Conservation (phyloP, 2,329 filamentous ascomycete genomes). For the Fusarium sublunatum region DNA sequence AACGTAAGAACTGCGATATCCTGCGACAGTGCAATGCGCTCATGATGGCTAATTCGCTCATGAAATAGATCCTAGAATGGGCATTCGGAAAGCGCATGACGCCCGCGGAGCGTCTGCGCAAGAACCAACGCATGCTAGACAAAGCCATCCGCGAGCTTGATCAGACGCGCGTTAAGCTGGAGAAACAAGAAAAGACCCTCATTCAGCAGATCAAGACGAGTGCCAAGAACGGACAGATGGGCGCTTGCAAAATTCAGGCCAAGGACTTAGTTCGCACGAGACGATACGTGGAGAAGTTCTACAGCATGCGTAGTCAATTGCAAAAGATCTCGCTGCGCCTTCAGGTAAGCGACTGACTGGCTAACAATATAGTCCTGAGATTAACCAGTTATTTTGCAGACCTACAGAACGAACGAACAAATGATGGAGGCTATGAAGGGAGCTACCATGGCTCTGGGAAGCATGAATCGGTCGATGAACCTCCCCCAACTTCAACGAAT, state of each 20-base stretch:
- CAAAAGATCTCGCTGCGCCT: conserved; percentile 96
- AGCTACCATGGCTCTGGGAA: conserved; percentile 89
- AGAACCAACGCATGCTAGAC: conserved; percentile 96
- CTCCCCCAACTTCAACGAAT: conserved; percentile 94
- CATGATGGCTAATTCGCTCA: conserved; percentile 37
- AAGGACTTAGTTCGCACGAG: conserved; percentile 95
- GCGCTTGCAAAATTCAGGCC: conserved; percentile 97
- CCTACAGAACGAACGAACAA: conserved; percentile 96
- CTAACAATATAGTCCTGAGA: neutral
- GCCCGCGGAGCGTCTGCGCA: conserved; percentile 88
- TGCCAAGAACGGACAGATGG: conserved; percentile 97
- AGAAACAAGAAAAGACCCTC: conserved; percentile 98
- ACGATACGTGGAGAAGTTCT: conserved; percentile 97
- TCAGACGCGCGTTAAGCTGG: conserved; percentile 92
- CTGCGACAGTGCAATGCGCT: conserved; percentile 19
- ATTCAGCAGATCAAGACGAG: conserved; percentile 97
- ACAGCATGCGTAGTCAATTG: conserved; percentile 95
- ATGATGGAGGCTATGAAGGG: conserved; percentile 99
- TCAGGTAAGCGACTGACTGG: conserved; percentile 68
- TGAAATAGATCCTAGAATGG: conserved; percentile 89
- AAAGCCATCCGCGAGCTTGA: conserved; percentile 98
- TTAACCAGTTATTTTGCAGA: conserved; percentile 63
- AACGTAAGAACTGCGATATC: conserved; percentile 45
- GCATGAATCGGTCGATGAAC: conserved; percentile 99
- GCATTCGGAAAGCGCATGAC: conserved; percentile 99